These are phyloP conservation scores for Aspergillus bridgeri DNA, from an alignment of 495 filamentous ascomycete genomes.

Conservation along the genomic window DNA sequence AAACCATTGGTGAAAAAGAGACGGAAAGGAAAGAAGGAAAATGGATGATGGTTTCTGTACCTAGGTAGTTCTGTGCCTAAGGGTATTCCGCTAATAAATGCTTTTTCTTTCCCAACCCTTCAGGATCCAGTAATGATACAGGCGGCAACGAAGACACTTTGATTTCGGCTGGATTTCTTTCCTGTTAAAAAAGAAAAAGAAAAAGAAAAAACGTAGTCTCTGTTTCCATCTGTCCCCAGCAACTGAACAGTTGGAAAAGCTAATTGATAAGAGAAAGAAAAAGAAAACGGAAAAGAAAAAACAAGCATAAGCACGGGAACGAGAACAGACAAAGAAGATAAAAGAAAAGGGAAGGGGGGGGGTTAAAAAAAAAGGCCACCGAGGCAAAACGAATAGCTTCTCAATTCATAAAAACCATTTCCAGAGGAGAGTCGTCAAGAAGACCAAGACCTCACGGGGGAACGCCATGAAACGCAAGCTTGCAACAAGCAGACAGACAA, in stretches of 20 bases:
- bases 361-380: neutral
- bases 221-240: no score
- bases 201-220: neutral
- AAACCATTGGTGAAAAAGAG: no score
- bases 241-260: neutral
- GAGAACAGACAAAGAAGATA: no score
- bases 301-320: no score
- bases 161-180: neutral
- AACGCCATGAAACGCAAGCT: slow-evolving; percentile 16
- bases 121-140: neutral
- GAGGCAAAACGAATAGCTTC: slow-evolving; percentile 16
- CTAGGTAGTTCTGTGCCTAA: neutral
- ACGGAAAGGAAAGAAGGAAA: no score
- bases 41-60: no score
- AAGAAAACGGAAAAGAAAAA: neutral
- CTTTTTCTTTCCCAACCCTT: no score
- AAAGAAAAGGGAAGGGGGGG: no score
- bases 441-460: slow-evolving; percentile 7
- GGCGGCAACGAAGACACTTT: neutral
- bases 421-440: slow-evolving; percentile 10
- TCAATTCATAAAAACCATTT: slow-evolving; percentile 22
- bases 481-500: slow-evolving; percentile 6
- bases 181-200: no score
- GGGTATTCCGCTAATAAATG: no score
- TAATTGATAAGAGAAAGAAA: neutral